Base-by-base conservation (phyloP, 805 yeast genomes). In the Alloascoidea africana region DNA sequence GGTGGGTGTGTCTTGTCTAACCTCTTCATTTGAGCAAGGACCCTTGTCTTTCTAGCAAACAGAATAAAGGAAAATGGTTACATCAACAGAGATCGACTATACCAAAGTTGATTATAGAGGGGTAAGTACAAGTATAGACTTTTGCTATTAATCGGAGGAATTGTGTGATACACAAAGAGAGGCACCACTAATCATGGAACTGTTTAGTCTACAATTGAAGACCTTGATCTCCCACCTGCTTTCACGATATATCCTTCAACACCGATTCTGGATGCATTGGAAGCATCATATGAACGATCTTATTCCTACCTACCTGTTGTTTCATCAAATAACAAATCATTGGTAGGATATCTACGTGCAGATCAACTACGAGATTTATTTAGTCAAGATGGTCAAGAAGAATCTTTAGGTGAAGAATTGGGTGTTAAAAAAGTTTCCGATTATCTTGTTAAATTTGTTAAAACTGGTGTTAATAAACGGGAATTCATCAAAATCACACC, bases 201-300 rank as follows among this genome's bases (percentile, higher is more conserved):
- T 42, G 35, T 40, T 40, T 3, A 60, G 46, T 76, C 78, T 8
- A 68, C 74, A 2, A 64, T 73, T 4, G 78, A 73, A 48, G 79
- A 73, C 45, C 60, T 73, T 42, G 75, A 72, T 49, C 62, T 70
- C 36, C 65, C 66, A 33, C 79, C 78, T 1, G 77, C 77, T 16
- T 53, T 69, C 19, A 62, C 74, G 6, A 65, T 73, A 18, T 60
- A 61, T 36, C 75, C 76, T 1, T 49, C 59, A 14, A 66, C 72
- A 5, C 58, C 58, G 4, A 51, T 73, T 27, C 54, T 52, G n/a
- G 61, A 60, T 35, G 78, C 77, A 6, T 53, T 69, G 23, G 76
- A 70, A 44, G 55, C 70, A 30, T 62, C 76, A n/a, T 70, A 59
- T 41, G 79, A 73, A 48, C 56, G 68, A 45, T 68, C 66, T 41